A percentile compares a stretch with the other conserved stretches of the same genome.
These are phyloP conservation scores for Talaromyces adpressus DNA, from an alignment of 495 filamentous ascomycete genomes.

Conservation along the genomic window DNA sequence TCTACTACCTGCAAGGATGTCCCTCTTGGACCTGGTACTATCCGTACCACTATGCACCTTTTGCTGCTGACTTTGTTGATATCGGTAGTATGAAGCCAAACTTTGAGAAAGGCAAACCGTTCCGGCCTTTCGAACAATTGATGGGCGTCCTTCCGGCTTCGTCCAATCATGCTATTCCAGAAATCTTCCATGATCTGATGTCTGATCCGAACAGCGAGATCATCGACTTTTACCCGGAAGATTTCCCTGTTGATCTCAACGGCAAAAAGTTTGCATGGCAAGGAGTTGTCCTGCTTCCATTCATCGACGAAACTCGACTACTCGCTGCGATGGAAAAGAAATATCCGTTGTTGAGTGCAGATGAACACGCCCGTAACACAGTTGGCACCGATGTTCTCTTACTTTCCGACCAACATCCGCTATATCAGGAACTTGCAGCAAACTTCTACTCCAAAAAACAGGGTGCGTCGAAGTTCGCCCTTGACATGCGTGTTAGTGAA, in stretches of 20 bases:
- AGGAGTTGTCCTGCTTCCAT: constrained; percentile 86
- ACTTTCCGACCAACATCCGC: constrained; percentile 69
- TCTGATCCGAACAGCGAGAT: constrained; percentile 79
- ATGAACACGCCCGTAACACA: constrained; percentile 74
- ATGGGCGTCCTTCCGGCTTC: constrained; percentile 96
- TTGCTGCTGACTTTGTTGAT: constrained; percentile 90
- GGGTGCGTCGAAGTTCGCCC: constrained; percentile 51
- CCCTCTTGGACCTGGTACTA: constrained; percentile 99
- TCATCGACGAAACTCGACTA: constrained; percentile 88
- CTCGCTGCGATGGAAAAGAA: constrained; percentile 76
- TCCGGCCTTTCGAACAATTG: constrained; percentile 91
- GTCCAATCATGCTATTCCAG: constrained; percentile 84
- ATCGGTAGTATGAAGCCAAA: constrained; percentile 68
- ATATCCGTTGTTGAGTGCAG: constrained; percentile 69
- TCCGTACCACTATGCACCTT: constrained; percentile 96
- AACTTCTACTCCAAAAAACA: constrained; percentile 91
- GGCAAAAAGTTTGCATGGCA: constrained; percentile 99
- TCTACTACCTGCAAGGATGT: constrained; percentile 97
- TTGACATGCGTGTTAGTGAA: constrained; percentile 67
- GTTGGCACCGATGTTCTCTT: constrained; percentile 74
- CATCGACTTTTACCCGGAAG: constrained; percentile 93
- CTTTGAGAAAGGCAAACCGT: constrained; percentile 82
- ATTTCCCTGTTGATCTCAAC: constrained; percentile 89
- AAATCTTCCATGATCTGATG: constrained; percentile 85
- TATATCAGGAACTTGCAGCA: constrained; percentile 73